Percentiles rank a stretch among this genome's conserved stretches.
Conservation (phyloP, 2,329 filamentous ascomycete genomes). For the Exophiala dermatitidis region DNA sequence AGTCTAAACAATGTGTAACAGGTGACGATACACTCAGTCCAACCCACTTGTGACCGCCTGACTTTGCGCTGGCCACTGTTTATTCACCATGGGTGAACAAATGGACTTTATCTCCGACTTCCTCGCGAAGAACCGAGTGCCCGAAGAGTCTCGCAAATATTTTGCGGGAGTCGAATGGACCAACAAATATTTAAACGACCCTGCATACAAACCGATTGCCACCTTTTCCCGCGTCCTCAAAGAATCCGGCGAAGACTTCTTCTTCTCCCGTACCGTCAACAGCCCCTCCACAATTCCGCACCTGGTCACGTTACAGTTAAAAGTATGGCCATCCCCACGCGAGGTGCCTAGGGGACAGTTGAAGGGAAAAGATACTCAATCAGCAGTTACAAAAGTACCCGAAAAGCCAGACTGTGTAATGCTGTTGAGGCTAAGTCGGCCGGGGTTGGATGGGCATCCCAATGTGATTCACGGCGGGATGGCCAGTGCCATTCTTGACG, state of each 20-base stretch:
- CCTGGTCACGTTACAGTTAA: conserved; percentile 35
- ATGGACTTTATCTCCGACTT: conserved; percentile 23
- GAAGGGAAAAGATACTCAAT: conserved; percentile 15
- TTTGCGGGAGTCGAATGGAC: conserved; percentile 24
- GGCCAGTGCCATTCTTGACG: conserved; percentile 38
- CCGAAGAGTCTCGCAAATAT: conserved; percentile 20
- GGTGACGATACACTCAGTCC: not conserved
- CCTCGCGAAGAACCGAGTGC: conserved; percentile 18
- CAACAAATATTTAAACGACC: conserved; percentile 22
- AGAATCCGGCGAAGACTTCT: conserved; percentile 38
- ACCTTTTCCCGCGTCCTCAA: conserved; percentile 38
- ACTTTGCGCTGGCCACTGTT: not conserved
- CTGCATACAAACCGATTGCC: conserved; percentile 34
- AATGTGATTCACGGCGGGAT: conserved; percentile 37
- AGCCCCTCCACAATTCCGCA: conserved; percentile 38
- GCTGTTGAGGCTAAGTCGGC: conserved; percentile 32
- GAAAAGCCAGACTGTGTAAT: conserved; percentile 34
- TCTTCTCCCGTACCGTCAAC: conserved; percentile 36
- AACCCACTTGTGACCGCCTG: not conserved
- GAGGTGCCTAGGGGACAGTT: conserved; percentile 23
- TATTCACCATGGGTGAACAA: conserved; percentile 12
- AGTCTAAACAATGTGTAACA: conserved; percentile 4
- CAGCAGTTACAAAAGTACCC: conserved; percentile 16
- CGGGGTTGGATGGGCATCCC: conserved; percentile 37
- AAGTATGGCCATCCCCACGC: conserved; percentile 26